A percentile compares a stretch with the other conserved stretches of the same genome.
Evolutionary conservation across 2,329 filamentous ascomycete genomes (phyloP).

Genomic region (Fusarium xyrophilum): DNA sequence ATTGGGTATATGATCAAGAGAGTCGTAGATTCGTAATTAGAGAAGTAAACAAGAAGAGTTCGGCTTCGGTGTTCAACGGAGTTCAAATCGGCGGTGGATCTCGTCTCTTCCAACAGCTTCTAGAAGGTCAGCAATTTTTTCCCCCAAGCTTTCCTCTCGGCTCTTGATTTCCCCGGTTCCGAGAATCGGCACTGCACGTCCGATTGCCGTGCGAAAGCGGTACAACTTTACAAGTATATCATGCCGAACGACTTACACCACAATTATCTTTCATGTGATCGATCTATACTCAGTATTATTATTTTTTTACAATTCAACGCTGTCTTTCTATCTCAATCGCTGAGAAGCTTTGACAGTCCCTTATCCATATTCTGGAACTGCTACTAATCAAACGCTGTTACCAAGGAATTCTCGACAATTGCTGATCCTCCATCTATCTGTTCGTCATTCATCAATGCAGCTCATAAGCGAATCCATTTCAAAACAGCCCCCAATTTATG

Average conservation of each 20-base stretch:
- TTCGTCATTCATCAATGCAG: slow-evolving; percentile 32
- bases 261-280: not conserved
- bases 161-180: slow-evolving; percentile 47
- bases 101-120: slow-evolving; percentile 51
- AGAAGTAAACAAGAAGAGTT: slow-evolving; percentile 23
- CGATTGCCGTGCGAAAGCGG: slow-evolving; percentile 13
- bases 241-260: slow-evolving; percentile 3
- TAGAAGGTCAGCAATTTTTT: slow-evolving; percentile 50
- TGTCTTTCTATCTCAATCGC: not conserved
- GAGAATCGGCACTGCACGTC: slow-evolving; percentile 22
- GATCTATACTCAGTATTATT: not conserved
- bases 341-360: not conserved
- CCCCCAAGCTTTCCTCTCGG: slow-evolving; percentile 37
- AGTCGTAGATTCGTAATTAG: slow-evolving; percentile 33
- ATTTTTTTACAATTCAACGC: slow-evolving; percentile 16
- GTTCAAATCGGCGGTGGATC: slow-evolving; percentile 44
- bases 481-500: slow-evolving; percentile 25
- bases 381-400: slow-evolving; percentile 15
- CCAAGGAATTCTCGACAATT: slow-evolving; percentile 24
- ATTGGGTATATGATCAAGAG: slow-evolving; percentile 8
- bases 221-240: not conserved
- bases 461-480: slow-evolving; percentile 30
- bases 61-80: slow-evolving; percentile 35
- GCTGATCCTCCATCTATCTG: slow-evolving; percentile 38
- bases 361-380: not conserved